phyloP scores from a whole-genome alignment of 2,329 filamentous ascomycete species.

The Epichloe sylvatica region DNA sequence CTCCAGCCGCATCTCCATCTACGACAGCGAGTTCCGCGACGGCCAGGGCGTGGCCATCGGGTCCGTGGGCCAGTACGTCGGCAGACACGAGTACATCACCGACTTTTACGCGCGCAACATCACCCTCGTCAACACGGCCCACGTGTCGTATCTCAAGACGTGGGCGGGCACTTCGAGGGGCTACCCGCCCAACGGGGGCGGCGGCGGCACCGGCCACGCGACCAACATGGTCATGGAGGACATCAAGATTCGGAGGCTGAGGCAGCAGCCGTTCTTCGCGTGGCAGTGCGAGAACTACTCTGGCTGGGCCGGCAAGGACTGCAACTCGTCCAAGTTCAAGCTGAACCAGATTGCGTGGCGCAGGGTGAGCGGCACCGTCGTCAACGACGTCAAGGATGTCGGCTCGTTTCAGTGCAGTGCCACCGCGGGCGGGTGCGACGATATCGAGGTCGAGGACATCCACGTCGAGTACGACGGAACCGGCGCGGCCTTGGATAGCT shows the following conservation, averaged over 20 bases:
- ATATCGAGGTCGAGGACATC: constrained; percentile 15
- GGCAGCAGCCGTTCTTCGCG: constrained; percentile 19
- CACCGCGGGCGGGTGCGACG: constrained; percentile 17
- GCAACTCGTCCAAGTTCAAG: constrained; percentile 20
- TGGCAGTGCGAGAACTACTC: constrained; percentile 24
- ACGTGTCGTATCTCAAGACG: constrained; percentile 42
- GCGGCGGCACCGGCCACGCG: constrained; percentile 35
- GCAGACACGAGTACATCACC: constrained; percentile 33
- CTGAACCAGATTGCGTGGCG: constrained; percentile 16
- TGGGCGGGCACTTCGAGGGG: constrained; percentile 39
- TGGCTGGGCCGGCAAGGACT: constrained; percentile 20
- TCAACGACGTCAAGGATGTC: constrained; percentile 11
- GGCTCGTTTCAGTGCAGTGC: constrained; percentile 20
- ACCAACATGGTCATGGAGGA: constrained; percentile 19
- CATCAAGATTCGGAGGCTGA: constrained; percentile 13
- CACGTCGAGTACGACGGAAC: constrained; percentile 9
- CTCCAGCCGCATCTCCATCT: constrained; percentile 37
- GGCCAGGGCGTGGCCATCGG: constrained; percentile 43
- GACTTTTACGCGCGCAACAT: constrained; percentile 35
- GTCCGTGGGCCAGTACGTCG: constrained; percentile 41
- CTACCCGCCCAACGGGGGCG: constrained; percentile 43
- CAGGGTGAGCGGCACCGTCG: constrained; percentile 16
- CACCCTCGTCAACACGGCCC: constrained; percentile 28
- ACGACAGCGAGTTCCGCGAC: constrained; percentile 33
- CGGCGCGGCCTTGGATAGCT: constrained; percentile 10